Percentiles rank a stretch among this genome's conserved stretches.
These are phyloP conservation scores for Cladochytrium replicatum DNA, from an alignment of 192 early-diverging fungal species.

Conservation along the genomic window DNA sequence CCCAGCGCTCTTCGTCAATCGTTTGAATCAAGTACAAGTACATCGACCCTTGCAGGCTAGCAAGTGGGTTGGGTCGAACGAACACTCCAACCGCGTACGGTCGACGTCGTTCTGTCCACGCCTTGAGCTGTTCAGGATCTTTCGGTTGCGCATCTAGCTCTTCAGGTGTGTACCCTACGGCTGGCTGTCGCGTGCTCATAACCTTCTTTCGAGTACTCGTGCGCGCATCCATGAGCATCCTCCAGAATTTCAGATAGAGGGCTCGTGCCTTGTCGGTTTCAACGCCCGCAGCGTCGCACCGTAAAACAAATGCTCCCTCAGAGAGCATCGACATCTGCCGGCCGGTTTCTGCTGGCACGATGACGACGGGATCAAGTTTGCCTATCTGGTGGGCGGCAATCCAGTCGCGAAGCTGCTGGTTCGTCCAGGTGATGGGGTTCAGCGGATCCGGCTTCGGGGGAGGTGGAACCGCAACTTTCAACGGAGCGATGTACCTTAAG, in stretches of 20 bases:
- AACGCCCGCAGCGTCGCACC: slow-evolving; percentile 17
- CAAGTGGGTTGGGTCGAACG: too few species aligned
- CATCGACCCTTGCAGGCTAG: too few species aligned
- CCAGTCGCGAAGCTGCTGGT: slow-evolving; percentile 25
- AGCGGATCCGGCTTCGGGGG: slow-evolving; percentile 10
- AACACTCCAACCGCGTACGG: too few species aligned
- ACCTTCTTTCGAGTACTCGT: slow-evolving; percentile 11
- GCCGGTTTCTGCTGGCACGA: slow-evolving; percentile 34
- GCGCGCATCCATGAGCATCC: slow-evolving; percentile 21
- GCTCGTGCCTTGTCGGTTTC: slow-evolving; percentile 21
- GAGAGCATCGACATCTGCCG: slow-evolving; percentile 28
- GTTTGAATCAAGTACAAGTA: too few species aligned
- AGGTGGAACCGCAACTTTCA: slow-evolving; percentile 21
- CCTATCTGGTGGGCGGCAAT: slow-evolving; percentile 9
- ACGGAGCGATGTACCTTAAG: slow-evolving; percentile 24
- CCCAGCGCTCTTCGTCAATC: too few species aligned
- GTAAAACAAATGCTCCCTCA: slow-evolving; percentile 28
- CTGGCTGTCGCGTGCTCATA: too few species aligned
- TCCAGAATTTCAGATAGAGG: slow-evolving; percentile 34
- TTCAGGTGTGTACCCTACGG: too few species aligned
- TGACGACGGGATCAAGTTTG: slow-evolving; percentile 14
- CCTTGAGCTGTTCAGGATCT: too few species aligned
- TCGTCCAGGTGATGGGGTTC: slow-evolving; percentile 31
- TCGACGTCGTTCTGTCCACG: too few species aligned
- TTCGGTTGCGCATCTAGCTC: too few species aligned